Evolutionary conservation across 1,139 yeast species (phyloP), one percentile per base, ranked within the genome.

Genomic region (Suhomyces wounanorum): DNA sequence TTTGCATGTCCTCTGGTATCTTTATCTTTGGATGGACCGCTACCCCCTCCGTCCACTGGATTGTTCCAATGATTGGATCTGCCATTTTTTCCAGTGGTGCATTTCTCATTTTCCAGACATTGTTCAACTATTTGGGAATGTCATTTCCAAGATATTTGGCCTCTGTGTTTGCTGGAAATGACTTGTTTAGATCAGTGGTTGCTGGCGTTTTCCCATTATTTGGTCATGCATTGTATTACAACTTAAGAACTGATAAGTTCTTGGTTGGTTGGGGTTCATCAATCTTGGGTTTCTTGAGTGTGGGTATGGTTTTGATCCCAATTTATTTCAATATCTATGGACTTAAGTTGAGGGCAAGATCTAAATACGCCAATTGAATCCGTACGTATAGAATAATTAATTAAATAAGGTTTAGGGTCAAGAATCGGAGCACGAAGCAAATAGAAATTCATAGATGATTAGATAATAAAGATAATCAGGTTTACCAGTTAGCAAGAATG

Each of bases 131-230:
- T 54, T 60, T 71, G 59, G 66, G 70, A 8, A 62, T 63, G 60
- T 67, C 70, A 1, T 77, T 73, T 60, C 68, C 63, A 47, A 65
- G 71, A 47, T 76, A 73, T 58, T 64, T 79, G 60, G 87, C 87
- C 0, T 81, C 87, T 6, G 85, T 81, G 3, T 82, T 79, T 62
- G 85, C 86, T 1, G 78, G 82, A 23, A 82, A 82, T 58, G 81
- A 76, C 13, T 68, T 82, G 48, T 73, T 75, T 57, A 72, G 87
- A 57, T 75, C 84, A 1, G 68, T 70, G 2, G 70, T 81, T 62
- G 89, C 85, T 0, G 83, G 83, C 33, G 80, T 79, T 5, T 84
- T 84, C 72, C 89, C 89, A 40, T 67, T 84, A 45, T 83, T 84
- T 60, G 87, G 84, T 3, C 63, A 68, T 44, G 73, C 77, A 1